Base-by-base conservation (phyloP, 2,329 filamentous ascomycete species). In the Macrophomina pseudophaseolina region DNA sequence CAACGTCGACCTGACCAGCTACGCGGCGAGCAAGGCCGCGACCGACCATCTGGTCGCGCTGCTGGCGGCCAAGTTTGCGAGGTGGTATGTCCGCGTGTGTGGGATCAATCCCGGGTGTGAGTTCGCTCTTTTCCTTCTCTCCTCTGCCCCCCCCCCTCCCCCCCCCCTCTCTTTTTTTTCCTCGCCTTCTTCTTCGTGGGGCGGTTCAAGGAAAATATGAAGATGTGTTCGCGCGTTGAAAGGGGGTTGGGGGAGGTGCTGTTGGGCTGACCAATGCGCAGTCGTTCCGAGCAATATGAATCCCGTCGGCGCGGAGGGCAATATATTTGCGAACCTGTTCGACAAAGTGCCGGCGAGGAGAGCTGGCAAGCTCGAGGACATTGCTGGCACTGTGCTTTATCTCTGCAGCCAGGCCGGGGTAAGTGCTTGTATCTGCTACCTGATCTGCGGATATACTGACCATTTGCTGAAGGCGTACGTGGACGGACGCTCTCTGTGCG, bases 1-100 rank as follows among this genome's bases (percentile, higher is more conserved):
- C 1, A 85, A 85, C 69, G 77, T 85, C 3, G 83, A 85, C 68
- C 73, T 85, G 71, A 85, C 82, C 5, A 83, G 81, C 69, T 85
- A 86, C 68, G 83, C 83, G 0, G 72, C 80, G 0, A 85, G 81
- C 68, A 85, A 86, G 69, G 83, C 83, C 1, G 83, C 82, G 0
- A 84, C 83, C 1, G 83, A 85, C 71, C 83, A 86, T 75, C 70
- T 85, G 14, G 83, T 85, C 2, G 76, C 71, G 59, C 71, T 86
- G 64, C 68, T 86, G 65, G 83, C 84, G 5, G 77, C 78, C 6
- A 85, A 86, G 69, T 85, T 83, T 67, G 74, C 73, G 28, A 73
- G 75, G 62, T 81, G 77, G 69, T 82, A 82, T 73, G 77, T 82
- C 12, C 70, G 80, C 49, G 80, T 82, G n/a, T 73, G 75, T 52